These are phyloP conservation scores for Trichoderma hamatum DNA, from an alignment of 2,329 filamentous ascomycete genomes.

Conservation along the genomic window DNA sequence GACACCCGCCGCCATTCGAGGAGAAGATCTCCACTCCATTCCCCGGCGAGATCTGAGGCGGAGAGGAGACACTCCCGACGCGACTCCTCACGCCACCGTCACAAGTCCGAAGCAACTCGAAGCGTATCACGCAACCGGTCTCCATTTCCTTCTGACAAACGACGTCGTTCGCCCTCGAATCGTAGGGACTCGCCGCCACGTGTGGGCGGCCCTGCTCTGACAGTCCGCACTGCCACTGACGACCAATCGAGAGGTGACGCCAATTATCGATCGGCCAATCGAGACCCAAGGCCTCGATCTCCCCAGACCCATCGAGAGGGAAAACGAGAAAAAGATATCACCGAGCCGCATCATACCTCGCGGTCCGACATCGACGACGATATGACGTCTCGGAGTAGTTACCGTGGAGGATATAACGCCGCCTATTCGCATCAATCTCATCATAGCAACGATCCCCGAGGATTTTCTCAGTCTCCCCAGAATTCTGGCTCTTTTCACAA, in stretches of 20 bases:
- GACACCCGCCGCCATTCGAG: conserved; percentile 31
- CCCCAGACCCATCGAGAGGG: conserved; percentile 36
- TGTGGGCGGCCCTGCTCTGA: conserved; percentile 30
- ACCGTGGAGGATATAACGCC: conserved; percentile 48
- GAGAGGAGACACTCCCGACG: conserved; percentile 34
- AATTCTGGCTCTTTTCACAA: conserved; percentile 49
- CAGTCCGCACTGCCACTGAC: conserved; percentile 29
- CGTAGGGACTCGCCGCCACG: conserved; percentile 32
- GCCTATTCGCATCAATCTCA: conserved; percentile 44
- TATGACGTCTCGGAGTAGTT: conserved; percentile 49
- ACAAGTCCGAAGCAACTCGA: conserved; percentile 25
- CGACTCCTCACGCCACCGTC: conserved; percentile 32
- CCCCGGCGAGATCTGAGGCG: conserved; percentile 34
- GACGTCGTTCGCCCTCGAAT: conserved; percentile 16
- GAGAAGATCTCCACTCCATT: conserved; percentile 34
- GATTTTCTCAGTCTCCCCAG: conserved; percentile 48
- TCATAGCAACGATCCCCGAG: conserved; percentile 43
- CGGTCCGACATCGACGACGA: conserved; percentile 56
- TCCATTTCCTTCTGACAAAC: conserved; percentile 12
- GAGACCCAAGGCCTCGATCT: conserved; percentile 35
- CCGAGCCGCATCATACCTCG: conserved; percentile 45
- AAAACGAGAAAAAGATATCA: conserved; percentile 37
- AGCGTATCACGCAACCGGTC: conserved; percentile 28
- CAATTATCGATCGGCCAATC: conserved; percentile 32
- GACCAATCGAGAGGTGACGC: conserved; percentile 28